Base-by-base conservation (phyloP, 495 filamentous ascomycete species). In the Emericellopsis terricola region DNA sequence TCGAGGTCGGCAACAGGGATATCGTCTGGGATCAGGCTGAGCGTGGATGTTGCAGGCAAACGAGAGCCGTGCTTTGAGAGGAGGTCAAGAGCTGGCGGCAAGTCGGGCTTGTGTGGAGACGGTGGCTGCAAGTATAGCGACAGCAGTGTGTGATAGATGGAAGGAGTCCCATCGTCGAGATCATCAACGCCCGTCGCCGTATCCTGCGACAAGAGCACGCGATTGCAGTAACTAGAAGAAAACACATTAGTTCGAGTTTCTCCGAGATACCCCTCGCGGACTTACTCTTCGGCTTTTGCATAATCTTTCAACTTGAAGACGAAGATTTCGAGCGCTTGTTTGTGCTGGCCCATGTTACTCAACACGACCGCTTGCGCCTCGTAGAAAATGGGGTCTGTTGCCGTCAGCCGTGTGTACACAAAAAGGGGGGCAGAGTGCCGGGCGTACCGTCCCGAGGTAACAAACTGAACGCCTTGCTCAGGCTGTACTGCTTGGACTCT, bases 261-360 rank as follows among this genome's bases (percentile, higher is more conserved):
- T 26, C 19, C n/a, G n/a, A n/a, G 31, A 19, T 29, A 17, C 16
- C 11, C 6, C 15, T 3, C 15, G 33, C 11, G 28, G 15, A 58
- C 71, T 24, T 64, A 91, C 79, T 91, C 82, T 68, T 99, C 89
- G 30, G 89, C 91, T 50, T 94, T 96, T 3, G 59, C 62, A 39
- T 81, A 81, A 49, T 89, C 78, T 38, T 79, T 56, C 37, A 99
- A 64, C 45, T 87, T 86, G 59, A 94, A 99, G 9, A 96, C 86
- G 49, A 94, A 99, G 16, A 96, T 92, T 51, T 86, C 78, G 15
- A 99, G 55, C 0, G 91, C 87, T 50, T 94, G 83, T 48, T 82
- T 79, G 55, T 99, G 86, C 38, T 85, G 79, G 7, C 81, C 84
- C 81, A 99, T 92, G 43, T 91, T 91, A 52, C 82, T 84, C 19